Evolutionary conservation across 83 land plant species (phyloP).

Genomic region (Thuja plicata): DNA sequence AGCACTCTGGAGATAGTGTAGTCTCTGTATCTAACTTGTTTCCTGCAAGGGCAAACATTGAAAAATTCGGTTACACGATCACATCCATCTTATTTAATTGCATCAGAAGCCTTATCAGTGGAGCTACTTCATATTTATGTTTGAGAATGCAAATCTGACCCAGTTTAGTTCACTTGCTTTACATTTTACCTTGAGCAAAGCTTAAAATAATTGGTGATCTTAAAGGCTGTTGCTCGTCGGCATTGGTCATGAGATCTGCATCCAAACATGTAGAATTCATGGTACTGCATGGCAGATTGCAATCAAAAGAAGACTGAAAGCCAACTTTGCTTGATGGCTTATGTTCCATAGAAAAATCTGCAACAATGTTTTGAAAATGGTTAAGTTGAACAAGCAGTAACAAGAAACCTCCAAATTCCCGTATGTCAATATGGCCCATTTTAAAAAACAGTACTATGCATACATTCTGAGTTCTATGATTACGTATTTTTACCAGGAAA

Average conservation of each 20-base stretch:
- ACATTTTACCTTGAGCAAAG: slow-evolving; percentile 8
- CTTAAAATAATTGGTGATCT: background rate
- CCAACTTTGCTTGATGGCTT: background rate
- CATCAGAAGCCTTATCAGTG: background rate
- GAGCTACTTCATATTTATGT: background rate
- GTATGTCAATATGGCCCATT: background rate
- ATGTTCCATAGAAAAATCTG: background rate
- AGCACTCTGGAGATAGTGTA: background rate
- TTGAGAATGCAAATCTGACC: background rate
- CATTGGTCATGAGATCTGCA: background rate
- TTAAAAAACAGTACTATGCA: background rate
- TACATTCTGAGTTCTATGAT: background rate
- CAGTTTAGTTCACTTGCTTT: background rate
- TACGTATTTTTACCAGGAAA: background rate
- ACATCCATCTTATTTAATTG: background rate
- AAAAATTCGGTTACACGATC: background rate
- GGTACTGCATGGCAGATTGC: background rate
- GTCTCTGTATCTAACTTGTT: background rate
- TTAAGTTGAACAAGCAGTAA: background rate
- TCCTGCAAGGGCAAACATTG: background rate
- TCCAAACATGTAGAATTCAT: background rate
- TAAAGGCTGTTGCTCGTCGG: background rate
- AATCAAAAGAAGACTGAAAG: background rate
- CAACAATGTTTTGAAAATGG: background rate
- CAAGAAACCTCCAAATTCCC: background rate